phyloP scores from a whole-genome alignment of 2,329 filamentous ascomycete species.

The Trichophyton schoenleinii region DNA sequence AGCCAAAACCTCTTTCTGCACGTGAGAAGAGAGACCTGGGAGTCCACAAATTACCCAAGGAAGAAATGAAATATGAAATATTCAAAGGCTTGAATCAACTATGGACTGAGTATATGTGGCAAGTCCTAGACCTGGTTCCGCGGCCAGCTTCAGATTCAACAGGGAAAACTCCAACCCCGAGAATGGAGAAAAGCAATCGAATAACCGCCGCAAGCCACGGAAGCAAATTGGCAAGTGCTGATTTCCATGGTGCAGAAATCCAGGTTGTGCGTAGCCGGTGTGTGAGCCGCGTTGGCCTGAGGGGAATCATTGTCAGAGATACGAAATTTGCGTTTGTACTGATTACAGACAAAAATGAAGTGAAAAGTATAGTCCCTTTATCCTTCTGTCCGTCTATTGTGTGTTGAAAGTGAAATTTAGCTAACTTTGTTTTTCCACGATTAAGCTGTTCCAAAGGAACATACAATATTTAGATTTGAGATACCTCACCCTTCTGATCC shows the following conservation, averaged over 20 bases:
- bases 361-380: constrained; percentile 47
- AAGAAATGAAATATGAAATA: constrained; percentile 57
- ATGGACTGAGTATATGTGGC: constrained; percentile 76
- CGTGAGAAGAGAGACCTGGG: constrained; percentile 60
- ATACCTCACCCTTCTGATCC: constrained; percentile 41
- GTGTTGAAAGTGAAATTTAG: constrained; percentile 5
- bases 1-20: constrained; percentile 60
- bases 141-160: constrained; percentile 23
- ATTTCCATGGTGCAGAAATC: constrained; percentile 77
- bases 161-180: constrained; percentile 11
- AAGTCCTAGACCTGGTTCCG: constrained; percentile 51
- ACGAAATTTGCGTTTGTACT: constrained; percentile 77
- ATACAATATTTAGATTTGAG: constrained; percentile 68
- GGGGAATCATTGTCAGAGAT: constrained; percentile 80
- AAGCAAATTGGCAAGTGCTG: constrained; percentile 63
- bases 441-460: constrained; percentile 69
- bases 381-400: background rate
- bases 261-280: constrained; percentile 75
- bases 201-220: constrained; percentile 46
- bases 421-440: constrained; percentile 4
- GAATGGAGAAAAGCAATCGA: constrained; percentile 11
- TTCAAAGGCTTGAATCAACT: constrained; percentile 66
- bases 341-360: constrained; percentile 54
- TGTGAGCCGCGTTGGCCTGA: constrained; percentile 65
- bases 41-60: constrained; percentile 60